Percentiles rank a stretch among this genome's conserved stretches.
Evolutionary conservation across 305 asterid species (phyloP).

Genomic region (Fraxinus platypoda): DNA sequence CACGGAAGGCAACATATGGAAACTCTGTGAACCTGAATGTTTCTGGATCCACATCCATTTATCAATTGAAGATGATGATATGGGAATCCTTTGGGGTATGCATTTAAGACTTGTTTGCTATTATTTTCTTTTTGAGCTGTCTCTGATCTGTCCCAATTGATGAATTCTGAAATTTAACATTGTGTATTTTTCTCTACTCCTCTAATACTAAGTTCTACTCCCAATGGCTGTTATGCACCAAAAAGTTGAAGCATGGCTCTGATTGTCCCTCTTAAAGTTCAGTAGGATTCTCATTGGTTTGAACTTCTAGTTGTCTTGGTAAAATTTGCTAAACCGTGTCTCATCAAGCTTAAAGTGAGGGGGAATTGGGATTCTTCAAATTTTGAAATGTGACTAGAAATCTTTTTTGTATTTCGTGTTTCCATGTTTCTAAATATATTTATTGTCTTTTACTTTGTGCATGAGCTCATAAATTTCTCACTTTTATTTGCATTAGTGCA

Average conservation of each 20-base stretch:
- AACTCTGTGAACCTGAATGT: constrained; percentile 85
- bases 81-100: constrained; percentile 99
- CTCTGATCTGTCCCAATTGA: not conserved
- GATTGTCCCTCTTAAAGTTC: not conserved
- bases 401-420: not conserved
- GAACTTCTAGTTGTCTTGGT: not conserved
- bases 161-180: not conserved
- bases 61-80: constrained; percentile 97
- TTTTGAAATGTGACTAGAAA: not conserved
- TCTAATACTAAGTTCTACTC: not conserved
- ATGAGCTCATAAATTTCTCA: not conserved
- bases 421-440: not conserved
- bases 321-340: not conserved
- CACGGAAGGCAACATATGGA: constrained; percentile 78
- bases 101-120: constrained; percentile 7
- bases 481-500: not conserved
- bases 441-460: not conserved
- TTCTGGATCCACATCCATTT: constrained; percentile 81
- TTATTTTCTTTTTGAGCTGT: constrained; percentile 5
- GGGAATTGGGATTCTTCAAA: not conserved
- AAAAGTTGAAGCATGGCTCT: not conserved
- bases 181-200: not conserved
- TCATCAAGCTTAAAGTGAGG: not conserved
- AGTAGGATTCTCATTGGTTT: not conserved
- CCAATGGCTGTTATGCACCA: not conserved